Base-by-base conservation (phyloP, 106 monocot species). In the Acanthochlamys bracteata region DNA sequence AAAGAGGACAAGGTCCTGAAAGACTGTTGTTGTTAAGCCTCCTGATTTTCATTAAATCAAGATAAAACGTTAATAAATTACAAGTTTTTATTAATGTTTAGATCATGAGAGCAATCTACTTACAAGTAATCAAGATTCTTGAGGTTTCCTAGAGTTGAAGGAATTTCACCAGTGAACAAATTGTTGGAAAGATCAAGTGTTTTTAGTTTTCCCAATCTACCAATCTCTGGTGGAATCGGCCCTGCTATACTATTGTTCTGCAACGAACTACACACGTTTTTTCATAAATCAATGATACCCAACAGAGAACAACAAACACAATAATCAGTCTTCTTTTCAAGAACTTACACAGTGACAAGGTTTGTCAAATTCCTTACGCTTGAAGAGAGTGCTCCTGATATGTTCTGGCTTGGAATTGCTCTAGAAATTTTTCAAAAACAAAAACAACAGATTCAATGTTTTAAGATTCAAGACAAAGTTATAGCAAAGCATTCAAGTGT, bases 181-280 rank as follows among this genome's bases (percentile, higher is more conserved):
- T 93, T 93, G 64, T 75, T 81, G 26, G 83, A 90, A 54, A 90
- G 80, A 62, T 90, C 82, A 53, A 90, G 90, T 53, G 90, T 83
- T 39, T 66, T 69, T 40, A 90, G 90, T 14, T 66, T 83, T 39
- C 67, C 21, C 25, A 90, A 86, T 68, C 59, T 86, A 24, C 83
- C 86, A 68, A 90, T 83, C 71, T 90, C 90, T 43, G 4, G 41
- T 45, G 90, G 90, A 9, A 90, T 78, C 43, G 66, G 23, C 16
- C 86, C 90, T 60, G 86, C 58, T 68, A 90, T 78, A 66, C 80
- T 76, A 68, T 90, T 90, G 75, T 67, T 80, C 67, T 87, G 83
- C 68, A 87, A 17, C n/a, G 57, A 43, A 24, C 76, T 76, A 53
- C 13, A 59, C 42, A 19, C 4, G n/a, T 11, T 4, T 1, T 0